Percentiles rank a stretch among this genome's conserved stretches.
Conservation (phyloP, 2,329 filamentous ascomycete species). For the Nigrospora osmanthi region DNA sequence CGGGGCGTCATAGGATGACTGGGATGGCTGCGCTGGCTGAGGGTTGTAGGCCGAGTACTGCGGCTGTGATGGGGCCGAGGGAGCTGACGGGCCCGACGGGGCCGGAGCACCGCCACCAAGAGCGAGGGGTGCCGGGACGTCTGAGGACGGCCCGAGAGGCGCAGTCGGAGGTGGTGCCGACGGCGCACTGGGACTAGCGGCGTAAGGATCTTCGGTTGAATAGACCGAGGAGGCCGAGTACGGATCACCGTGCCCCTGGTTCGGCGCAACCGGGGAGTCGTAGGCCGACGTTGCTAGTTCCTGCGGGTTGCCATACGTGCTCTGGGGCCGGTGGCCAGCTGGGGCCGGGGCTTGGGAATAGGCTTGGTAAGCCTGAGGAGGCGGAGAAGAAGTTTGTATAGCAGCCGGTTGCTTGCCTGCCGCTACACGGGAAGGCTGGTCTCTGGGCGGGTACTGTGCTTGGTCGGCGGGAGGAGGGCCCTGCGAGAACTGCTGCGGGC, state of each 20-base stretch:
- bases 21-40: conserved; percentile 10
- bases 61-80: conserved; percentile 18
- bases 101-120: conserved; percentile 9
- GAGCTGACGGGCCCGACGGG: conserved; percentile 14
- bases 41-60: conserved; percentile 28
- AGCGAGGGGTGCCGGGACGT: conserved; percentile 15
- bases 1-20: conserved; percentile 21
- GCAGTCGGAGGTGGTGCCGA: conserved; percentile 20
- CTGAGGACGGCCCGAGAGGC: conserved; percentile 12
- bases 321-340: conserved; percentile 50
- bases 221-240: conserved; percentile 37
- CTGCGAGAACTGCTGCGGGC: conserved; percentile 14
- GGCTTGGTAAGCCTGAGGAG: conserved; percentile 40
- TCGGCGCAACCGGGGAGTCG: conserved; percentile 59
- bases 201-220: conserved; percentile 37
- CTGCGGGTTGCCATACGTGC: conserved; percentile 65
- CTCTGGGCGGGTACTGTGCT: conserved; percentile 17
- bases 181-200: conserved; percentile 16
- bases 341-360: conserved; percentile 36
- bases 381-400: conserved; percentile 43
- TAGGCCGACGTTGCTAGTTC: conserved; percentile 73
- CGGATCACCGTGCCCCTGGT: conserved; percentile 34
- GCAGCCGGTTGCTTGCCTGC: conserved; percentile 40
- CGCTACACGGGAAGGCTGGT: conserved; percentile 36
- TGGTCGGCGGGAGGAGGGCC: conserved; percentile 22